A percentile compares a stretch with the other conserved stretches of the same genome.
These are phyloP conservation scores for Poronia punctata DNA, from an alignment of 495 filamentous ascomycete species.

Conservation along the genomic window DNA sequence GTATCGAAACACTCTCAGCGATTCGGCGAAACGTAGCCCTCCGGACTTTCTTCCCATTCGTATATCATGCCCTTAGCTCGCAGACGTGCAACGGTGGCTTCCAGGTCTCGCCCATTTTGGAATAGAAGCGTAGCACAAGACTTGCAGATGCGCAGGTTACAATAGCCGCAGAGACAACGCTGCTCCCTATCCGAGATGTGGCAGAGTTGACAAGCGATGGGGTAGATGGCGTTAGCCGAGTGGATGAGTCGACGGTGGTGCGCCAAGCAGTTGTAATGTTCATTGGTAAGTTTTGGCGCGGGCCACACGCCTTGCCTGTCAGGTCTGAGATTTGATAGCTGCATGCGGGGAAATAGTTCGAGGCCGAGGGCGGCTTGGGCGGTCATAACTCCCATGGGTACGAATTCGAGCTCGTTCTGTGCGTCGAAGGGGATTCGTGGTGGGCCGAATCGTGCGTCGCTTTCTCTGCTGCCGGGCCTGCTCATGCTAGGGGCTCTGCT, in stretches of 20 bases:
- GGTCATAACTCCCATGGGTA: slow-evolving; percentile 8
- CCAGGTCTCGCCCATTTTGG: slow-evolving; percentile 14
- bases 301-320: slow-evolving; percentile 12
- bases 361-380: slow-evolving; percentile 13
- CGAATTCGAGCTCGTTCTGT: not conserved
- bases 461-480: no score
- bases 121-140: slow-evolving; percentile 17
- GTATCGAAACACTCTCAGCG: no score
- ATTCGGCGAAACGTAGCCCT: not conserved
- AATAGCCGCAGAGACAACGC: slow-evolving; percentile 18
- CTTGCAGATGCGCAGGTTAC: slow-evolving; percentile 22
- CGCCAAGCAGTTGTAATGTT: slow-evolving; percentile 18
- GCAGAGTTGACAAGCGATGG: slow-evolving; percentile 24
- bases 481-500: no score
- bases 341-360: slow-evolving; percentile 17
- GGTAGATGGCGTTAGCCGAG: slow-evolving; percentile 19
- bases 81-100: slow-evolving; percentile 9
- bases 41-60: slow-evolving; percentile 4
- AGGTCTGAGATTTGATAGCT: no score
- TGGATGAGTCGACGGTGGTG: slow-evolving; percentile 13
- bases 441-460: no score
- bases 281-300: slow-evolving; percentile 10
- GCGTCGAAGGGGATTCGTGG: no score
- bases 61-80: not conserved
- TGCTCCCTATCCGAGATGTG: slow-evolving; percentile 13